A percentile compares a stretch with the other conserved stretches of the same genome.
Conservation (phyloP, 2,329 filamentous ascomycete genomes). For the Fusarium caatingaense region DNA sequence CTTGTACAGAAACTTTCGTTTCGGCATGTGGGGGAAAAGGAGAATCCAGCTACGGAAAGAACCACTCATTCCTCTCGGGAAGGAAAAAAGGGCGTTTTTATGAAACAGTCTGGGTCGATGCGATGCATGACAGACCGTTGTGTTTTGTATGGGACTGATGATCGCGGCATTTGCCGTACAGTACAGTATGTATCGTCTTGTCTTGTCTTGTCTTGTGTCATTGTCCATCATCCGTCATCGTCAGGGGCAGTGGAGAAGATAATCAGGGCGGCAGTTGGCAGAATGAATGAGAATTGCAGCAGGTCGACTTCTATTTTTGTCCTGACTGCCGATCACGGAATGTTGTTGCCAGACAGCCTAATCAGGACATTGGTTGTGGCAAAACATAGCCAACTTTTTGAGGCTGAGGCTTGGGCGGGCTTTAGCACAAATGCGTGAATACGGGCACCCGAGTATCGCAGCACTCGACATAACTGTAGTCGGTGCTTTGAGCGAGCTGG, state of each 20-base stretch:
- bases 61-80: neutral
- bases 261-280: conserved; percentile 37
- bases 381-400: conserved; percentile 22
- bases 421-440: conserved; percentile 1
- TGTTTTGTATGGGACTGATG: conserved; percentile 10
- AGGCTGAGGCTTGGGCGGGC: conserved; percentile 26
- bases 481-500: conserved; percentile 7
- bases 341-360: neutral
- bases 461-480: conserved; percentile 6
- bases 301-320: conserved; percentile 39
- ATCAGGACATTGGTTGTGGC: conserved; percentile 28
- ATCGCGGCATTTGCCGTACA: conserved; percentile 15
- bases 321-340: conserved; percentile 18
- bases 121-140: conserved; percentile 26
- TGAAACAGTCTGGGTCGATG: conserved; percentile 34
- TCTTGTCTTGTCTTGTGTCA: conserved; percentile 1
- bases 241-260: conserved; percentile 43
- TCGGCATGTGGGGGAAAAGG: conserved; percentile 21
- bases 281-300: neutral
- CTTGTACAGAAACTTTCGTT: conserved; percentile 19
- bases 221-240: conserved; percentile 33
- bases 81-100: conserved; percentile 14
- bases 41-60: neutral
- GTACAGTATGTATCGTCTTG: neutral
- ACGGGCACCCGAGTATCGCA: conserved; percentile 6